These are phyloP conservation scores for Hypomontagnella submonticulosa DNA, from an alignment of 495 filamentous ascomycete species.

Conservation along the genomic window DNA sequence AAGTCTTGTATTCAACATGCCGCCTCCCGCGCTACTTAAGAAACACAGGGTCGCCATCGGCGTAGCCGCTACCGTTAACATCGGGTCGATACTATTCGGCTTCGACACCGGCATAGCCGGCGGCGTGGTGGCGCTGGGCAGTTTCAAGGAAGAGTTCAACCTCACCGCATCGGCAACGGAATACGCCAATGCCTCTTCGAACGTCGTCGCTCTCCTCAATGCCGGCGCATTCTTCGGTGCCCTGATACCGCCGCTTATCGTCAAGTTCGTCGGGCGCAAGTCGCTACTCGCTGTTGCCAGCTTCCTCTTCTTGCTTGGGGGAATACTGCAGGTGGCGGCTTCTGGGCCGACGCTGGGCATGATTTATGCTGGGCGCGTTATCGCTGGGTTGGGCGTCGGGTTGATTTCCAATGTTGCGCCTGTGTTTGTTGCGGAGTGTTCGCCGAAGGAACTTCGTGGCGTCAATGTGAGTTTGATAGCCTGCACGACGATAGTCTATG, in stretches of 20 bases:
- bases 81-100: slow-evolving; percentile 27
- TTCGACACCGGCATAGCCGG: slow-evolving; percentile 31
- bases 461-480: slow-evolving; percentile 47
- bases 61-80: slow-evolving; percentile 17
- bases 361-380: slow-evolving; percentile 51
- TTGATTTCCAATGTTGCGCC: slow-evolving; percentile 61
- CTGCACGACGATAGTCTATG: slow-evolving; percentile 45
- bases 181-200: slow-evolving; percentile 17
- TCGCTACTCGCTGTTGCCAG: slow-evolving; percentile 11
- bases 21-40: slow-evolving; percentile 1
- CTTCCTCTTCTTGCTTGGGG: slow-evolving; percentile 21
- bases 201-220: slow-evolving; percentile 7
- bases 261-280: slow-evolving; percentile 21
- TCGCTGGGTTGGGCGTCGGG: slow-evolving; percentile 63
- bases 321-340: slow-evolving; percentile 25
- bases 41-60: slow-evolving; percentile 23
- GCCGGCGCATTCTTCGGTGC: slow-evolving; percentile 16
- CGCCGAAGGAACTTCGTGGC: slow-evolving; percentile 61
- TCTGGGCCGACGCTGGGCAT: slow-evolving; percentile 20
- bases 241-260: slow-evolving; percentile 7
- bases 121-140: slow-evolving; percentile 22
- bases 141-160: slow-evolving; percentile 28
- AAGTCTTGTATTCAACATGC: background rate
- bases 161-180: slow-evolving; percentile 8
- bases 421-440: slow-evolving; percentile 60